Evolutionary conservation across 2,329 filamentous ascomycete genomes (phyloP), one percentile per base, ranked within the genome.

Genomic region (Xylaria multiplex): DNA sequence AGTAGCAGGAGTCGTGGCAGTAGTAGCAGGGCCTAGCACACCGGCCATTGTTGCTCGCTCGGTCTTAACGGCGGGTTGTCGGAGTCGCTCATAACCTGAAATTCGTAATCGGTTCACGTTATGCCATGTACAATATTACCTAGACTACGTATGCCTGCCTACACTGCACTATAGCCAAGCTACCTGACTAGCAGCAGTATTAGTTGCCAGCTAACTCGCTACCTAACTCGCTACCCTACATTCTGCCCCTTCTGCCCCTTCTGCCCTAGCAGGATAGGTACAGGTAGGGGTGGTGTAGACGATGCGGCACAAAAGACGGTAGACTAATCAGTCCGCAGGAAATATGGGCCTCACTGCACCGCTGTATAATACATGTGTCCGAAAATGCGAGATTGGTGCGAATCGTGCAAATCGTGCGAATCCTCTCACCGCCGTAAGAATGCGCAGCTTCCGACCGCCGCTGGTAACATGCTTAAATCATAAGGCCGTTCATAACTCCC

Each of bases 61-160:
- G 73, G 73, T 57, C 70, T 74, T 75, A 74, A 71, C 71, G 71
- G 65, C 64, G 65, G 65, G 60, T 58, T 68, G 61, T 62, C 59
- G 64, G 71, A 65, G 66, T 70, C 65, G 69, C 69, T 63, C 59
- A 24, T 40, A 19, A 24, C 42, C 45, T 71, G 13, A 43, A 30
- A 66, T 70, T 74, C 70, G 72, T 74, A 74, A 75, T 74, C 69
- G 59, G 66, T 48, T 68, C 69, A 71, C 67, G 64, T 53, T 63
- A 49, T 67, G 65, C 37, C 35, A 24, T 55, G 37, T 30, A 24
- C 22, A 55, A 14, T 42, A 54, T 37, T 54, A 14, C 52, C 52
- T 27, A 54, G 32, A 40, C 35, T 40, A 40, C 37, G 37, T 40
- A 40, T 40, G 13, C 37, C 11, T 40, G 9, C 37, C 37, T 14